Evolutionary conservation across 345 rosid genomes (phyloP).

Genomic region (Geranium rotundifolium): DNA sequence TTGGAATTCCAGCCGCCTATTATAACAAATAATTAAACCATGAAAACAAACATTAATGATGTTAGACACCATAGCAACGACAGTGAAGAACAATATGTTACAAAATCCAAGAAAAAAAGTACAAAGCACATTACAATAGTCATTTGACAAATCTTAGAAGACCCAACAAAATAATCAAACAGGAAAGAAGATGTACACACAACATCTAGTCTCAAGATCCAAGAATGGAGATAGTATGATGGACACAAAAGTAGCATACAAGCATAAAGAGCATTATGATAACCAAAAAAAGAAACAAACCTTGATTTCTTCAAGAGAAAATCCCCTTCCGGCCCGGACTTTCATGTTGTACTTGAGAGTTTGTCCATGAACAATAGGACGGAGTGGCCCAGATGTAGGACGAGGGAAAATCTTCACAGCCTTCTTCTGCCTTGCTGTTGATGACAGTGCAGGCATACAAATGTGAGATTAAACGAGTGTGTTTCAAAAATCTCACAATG

Average conservation of each 20-base stretch:
- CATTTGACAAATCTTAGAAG: too few species aligned
- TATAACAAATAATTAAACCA: constrained; percentile 21
- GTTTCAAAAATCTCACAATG: background rate
- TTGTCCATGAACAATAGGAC: constrained; percentile 77
- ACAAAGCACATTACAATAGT: too few species aligned
- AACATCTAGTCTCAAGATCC: too few species aligned
- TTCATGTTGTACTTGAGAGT: constrained; percentile 88
- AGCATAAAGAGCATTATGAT: background rate
- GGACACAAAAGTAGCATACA: background rate
- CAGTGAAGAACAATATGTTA: too few species aligned
- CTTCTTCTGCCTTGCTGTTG: constrained; percentile 74
- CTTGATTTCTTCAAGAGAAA: constrained; percentile 89
- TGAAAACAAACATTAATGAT: background rate
- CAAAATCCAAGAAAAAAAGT: too few species aligned
- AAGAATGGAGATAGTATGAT: too few species aligned
- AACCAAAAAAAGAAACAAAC: constrained; percentile 14
- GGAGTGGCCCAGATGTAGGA: constrained; percentile 74
- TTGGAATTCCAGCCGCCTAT: constrained; percentile 39
- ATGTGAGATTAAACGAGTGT: background rate
- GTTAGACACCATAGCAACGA: too few species aligned
- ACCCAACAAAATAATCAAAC: too few species aligned
- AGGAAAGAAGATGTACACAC: too few species aligned
- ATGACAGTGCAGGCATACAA: background rate
- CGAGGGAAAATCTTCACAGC: constrained; percentile 82
- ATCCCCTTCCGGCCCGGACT: constrained; percentile 74